Evolutionary conservation across 2,329 filamentous ascomycete species (phyloP).

Genomic region (Fonsecaea monophora): DNA sequence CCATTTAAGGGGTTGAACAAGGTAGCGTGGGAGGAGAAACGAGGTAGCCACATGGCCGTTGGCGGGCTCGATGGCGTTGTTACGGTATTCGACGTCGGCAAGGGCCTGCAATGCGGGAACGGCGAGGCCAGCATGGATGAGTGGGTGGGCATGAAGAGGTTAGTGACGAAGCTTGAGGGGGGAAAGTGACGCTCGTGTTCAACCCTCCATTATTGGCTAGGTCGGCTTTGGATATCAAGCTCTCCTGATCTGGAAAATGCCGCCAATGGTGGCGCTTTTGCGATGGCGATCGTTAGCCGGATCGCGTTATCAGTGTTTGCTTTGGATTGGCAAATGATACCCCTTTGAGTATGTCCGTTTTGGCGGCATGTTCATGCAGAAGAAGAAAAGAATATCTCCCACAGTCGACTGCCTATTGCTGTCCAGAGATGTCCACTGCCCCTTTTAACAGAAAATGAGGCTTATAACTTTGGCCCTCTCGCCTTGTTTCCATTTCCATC

Average conservation of each 20-base stretch:
- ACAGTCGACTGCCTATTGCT: neutral
- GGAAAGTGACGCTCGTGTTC: slow-evolving; percentile 24
- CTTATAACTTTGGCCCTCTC: slow-evolving; percentile 21
- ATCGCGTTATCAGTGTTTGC: neutral
- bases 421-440: neutral
- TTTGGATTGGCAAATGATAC: slow-evolving; percentile 19
- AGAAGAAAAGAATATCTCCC: neutral
- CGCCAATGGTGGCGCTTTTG: neutral
- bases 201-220: neutral
- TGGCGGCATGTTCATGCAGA: slow-evolving; percentile 4
- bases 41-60: slow-evolving; percentile 84
- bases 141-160: slow-evolving; percentile 90
- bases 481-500: neutral
- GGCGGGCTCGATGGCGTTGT: slow-evolving; percentile 91
- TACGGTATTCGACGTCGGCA: slow-evolving; percentile 86
- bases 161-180: slow-evolving; percentile 76
- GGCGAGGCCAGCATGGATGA: slow-evolving; percentile 85
- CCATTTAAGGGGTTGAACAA: slow-evolving; percentile 90
- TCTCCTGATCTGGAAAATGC: neutral
- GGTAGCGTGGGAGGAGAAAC: slow-evolving; percentile 88
- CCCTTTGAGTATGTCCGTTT: slow-evolving; percentile 17
- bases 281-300: neutral
- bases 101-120: slow-evolving; percentile 77
- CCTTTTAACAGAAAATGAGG: too few species aligned
- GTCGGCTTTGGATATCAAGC: slow-evolving; percentile 1